These are phyloP conservation scores for Parastagonospora avenae DNA, from an alignment of 2,329 filamentous ascomycete genomes.

Conservation along the genomic window DNA sequence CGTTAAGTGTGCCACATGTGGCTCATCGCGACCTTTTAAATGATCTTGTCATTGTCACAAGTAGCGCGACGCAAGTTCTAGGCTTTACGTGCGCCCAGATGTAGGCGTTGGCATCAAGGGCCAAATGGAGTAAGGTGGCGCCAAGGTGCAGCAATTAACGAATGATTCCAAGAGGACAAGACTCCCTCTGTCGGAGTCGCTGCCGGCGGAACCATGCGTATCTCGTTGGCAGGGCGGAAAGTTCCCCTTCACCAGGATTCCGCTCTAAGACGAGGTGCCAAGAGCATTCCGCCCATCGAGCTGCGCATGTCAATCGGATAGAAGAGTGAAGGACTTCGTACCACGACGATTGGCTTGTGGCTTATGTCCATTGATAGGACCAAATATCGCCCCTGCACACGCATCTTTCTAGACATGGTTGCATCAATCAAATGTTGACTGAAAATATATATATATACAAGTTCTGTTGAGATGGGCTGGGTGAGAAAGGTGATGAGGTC, in stretches of 20 bases:
- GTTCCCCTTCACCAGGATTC: not conserved
- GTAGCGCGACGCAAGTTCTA: slow-evolving; percentile 12
- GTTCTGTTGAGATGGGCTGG: too few relatives aligned
- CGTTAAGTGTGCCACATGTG: slow-evolving; percentile 14
- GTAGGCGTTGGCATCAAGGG: slow-evolving; percentile 8
- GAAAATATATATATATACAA: too few relatives aligned
- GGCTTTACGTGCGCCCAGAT: slow-evolving; percentile 37
- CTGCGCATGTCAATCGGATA: too few relatives aligned
- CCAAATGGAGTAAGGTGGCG: slow-evolving; percentile 7
- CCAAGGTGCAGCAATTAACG: slow-evolving; percentile 14
- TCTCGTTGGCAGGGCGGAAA: slow-evolving; percentile 21
- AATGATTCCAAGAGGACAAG: slow-evolving; percentile 29
- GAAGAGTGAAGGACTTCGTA: too few relatives aligned
- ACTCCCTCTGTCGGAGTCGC: slow-evolving; percentile 27
- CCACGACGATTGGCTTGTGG: too few relatives aligned
- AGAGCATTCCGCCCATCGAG: not conserved
- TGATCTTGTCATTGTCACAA: not conserved
- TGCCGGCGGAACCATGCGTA: slow-evolving; percentile 13
- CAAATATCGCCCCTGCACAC: too few relatives aligned
- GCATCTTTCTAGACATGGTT: too few relatives aligned
- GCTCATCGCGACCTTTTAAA: slow-evolving; percentile 14
- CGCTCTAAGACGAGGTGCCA: slow-evolving; percentile 3
- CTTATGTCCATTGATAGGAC: too few relatives aligned
- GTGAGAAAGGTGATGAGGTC: not conserved
- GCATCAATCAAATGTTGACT: too few relatives aligned